Conservation (phyloP, 345 rosid species). For the Psidium guajava region DNA sequence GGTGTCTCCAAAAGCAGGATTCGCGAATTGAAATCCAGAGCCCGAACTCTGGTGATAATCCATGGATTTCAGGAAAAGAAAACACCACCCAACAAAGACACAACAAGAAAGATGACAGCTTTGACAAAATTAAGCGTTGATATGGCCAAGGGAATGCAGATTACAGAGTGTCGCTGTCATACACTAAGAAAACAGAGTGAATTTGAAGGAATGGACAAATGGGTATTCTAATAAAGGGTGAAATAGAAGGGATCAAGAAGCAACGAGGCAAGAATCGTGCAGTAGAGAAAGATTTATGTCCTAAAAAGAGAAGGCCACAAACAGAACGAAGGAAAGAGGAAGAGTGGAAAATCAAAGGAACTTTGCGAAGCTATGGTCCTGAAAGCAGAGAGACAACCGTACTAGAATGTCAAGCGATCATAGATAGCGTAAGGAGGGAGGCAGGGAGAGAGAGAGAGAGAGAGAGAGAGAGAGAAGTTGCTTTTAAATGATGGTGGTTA, state of each 20-base stretch:
- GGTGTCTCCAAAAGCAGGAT: conserved; percentile 91
- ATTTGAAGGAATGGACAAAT: neutral
- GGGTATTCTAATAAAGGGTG: neutral
- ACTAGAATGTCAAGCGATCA: neutral
- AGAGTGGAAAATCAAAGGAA: neutral
- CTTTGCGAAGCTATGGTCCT: neutral
- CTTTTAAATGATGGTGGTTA: neutral
- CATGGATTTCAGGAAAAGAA: conserved; percentile 11
- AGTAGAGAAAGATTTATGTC: neutral
- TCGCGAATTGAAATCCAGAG: conserved; percentile 55
- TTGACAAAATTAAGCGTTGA: neutral
- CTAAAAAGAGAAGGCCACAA: neutral
- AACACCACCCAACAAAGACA: neutral
- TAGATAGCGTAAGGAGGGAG: neutral
- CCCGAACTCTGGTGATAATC: conserved; percentile 49
- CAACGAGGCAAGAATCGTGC: neutral
- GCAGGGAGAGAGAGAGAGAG: neutral
- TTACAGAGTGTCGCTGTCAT: neutral
- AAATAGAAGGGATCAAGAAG: neutral
- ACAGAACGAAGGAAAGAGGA: neutral
- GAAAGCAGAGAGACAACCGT: neutral
- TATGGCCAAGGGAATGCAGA: neutral
- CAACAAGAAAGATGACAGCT: neutral
- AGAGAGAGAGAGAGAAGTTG: neutral
- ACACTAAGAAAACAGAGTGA: neutral